Percentiles rank a stretch among this genome's conserved stretches.
Evolutionary conservation across 768 basidiomycete species (phyloP).

Genomic region (Boletus vermiculosoides): DNA sequence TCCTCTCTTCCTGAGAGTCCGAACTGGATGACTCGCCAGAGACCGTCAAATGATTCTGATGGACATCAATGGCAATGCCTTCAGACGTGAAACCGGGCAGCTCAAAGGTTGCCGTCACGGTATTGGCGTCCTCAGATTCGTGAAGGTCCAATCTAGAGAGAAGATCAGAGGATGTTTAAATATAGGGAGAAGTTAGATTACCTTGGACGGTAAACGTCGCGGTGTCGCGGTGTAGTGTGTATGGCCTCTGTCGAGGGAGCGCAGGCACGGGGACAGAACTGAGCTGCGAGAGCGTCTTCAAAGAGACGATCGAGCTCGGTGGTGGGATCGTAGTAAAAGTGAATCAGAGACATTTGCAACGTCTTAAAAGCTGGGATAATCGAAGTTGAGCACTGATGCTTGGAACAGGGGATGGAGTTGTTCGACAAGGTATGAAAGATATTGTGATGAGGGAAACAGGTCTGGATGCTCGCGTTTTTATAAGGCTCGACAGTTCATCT

Average conservation of each 20-base stretch:
- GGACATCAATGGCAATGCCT: constrained; percentile 46
- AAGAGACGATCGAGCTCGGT: constrained; percentile 9
- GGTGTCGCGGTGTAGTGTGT: background rate
- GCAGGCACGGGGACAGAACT: constrained; percentile 1
- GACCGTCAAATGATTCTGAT: constrained; percentile 46
- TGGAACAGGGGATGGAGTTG: background rate
- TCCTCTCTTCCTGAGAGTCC: constrained; percentile 33
- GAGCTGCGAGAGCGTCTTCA: constrained; percentile 24
- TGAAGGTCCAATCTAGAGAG: constrained; percentile 44
- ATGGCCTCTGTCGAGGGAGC: background rate
- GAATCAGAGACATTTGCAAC: constrained; percentile 1
- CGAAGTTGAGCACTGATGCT: background rate
- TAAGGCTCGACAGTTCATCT: background rate
- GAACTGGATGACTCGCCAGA: constrained; percentile 42
- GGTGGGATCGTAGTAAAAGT: constrained; percentile 3
- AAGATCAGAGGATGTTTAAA: background rate
- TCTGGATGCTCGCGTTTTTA: background rate
- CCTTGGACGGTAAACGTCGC: constrained; percentile 20
- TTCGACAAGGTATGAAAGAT: background rate
- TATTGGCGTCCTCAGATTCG: constrained; percentile 41
- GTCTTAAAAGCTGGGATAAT: background rate
- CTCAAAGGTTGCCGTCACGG: constrained; percentile 53
- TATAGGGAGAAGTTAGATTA: background rate
- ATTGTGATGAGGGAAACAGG: background rate
- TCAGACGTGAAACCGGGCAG: constrained; percentile 53